Evolutionary conservation across 148 eudicot species (phyloP).

Genomic region (Heliosperma pusillum): DNA sequence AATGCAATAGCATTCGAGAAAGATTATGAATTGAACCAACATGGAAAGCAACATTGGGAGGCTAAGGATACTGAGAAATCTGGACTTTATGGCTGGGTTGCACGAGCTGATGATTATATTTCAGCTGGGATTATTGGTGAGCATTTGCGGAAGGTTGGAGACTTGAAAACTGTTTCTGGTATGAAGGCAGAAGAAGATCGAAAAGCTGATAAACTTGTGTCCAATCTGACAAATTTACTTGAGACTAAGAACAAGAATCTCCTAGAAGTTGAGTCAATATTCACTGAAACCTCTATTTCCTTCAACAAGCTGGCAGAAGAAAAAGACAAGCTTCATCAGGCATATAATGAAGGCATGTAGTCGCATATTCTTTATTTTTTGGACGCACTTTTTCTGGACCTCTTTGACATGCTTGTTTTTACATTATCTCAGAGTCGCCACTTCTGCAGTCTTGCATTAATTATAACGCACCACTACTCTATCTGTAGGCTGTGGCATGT

Average conservation of each 20-base stretch:
- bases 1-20: constrained; percentile 90
- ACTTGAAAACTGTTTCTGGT: constrained; percentile 71
- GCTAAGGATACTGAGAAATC: constrained; percentile 39
- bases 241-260: constrained; percentile 63
- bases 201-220: constrained; percentile 63
- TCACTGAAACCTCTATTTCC: constrained; percentile 53
- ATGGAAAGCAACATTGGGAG: constrained; percentile 82
- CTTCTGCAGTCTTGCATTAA: neutral
- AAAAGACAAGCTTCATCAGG: constrained; percentile 77
- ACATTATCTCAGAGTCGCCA: neutral
- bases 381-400: neutral
- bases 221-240: constrained; percentile 56
- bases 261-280: constrained; percentile 56
- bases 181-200: constrained; percentile 66
- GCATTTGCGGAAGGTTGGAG: constrained; percentile 75
- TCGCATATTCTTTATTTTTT: neutral
- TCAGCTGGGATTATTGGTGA: constrained; percentile 68
- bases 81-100: constrained; percentile 92
- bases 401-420: constrained; percentile 6
- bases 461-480: neutral
- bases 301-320: constrained; percentile 57
- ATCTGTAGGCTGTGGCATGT: neutral
- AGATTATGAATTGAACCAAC: constrained; percentile 71
- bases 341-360: constrained; percentile 70
- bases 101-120: constrained; percentile 89